phyloP scores from a whole-genome alignment of 768 basidiomycete genomes.

The Podaxis sp. region DNA sequence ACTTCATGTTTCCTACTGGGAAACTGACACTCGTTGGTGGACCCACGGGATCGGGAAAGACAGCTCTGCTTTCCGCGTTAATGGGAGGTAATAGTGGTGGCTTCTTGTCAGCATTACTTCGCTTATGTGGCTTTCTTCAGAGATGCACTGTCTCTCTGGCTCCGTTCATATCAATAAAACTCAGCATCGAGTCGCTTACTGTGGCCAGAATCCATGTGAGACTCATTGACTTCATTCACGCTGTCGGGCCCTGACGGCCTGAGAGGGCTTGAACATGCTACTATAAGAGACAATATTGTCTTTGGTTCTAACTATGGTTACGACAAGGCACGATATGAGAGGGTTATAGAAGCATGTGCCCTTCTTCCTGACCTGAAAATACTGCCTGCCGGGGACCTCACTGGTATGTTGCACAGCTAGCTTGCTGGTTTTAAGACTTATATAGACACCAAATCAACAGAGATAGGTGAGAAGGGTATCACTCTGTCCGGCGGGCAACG shows the following conservation, averaged over 20 bases:
- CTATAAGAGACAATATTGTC: conserved; percentile 77
- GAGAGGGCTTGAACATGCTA: conserved; percentile 73
- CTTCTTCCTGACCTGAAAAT: conserved; percentile 66
- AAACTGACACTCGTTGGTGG: conserved; percentile 58
- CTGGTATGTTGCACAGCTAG: conserved; percentile 36
- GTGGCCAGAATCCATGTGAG: conserved; percentile 62
- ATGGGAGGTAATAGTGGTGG: conserved; percentile 51
- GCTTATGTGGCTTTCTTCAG: conserved; percentile 24
- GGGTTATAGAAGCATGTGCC: conserved; percentile 72
- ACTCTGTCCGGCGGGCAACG: conserved; percentile 72
- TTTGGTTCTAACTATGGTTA: conserved; percentile 61
- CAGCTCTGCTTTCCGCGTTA: conserved; percentile 54
- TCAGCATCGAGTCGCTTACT: conserved; percentile 61
- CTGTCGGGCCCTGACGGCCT: neutral
- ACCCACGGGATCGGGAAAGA: conserved; percentile 69
- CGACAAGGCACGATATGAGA: conserved; percentile 58
- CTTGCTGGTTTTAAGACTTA: neutral
- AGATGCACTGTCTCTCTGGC: conserved; percentile 56
- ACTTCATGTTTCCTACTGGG: conserved; percentile 53
- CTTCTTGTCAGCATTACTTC: conserved; percentile 3
- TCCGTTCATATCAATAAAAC: conserved; percentile 50
- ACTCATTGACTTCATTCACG: neutral
- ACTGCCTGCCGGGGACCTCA: conserved; percentile 74
- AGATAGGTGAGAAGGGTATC: conserved; percentile 81
- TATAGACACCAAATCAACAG: conserved; percentile 21